Conservation (phyloP, 2,329 filamentous ascomycete species). For the Fusarium buharicum region DNA sequence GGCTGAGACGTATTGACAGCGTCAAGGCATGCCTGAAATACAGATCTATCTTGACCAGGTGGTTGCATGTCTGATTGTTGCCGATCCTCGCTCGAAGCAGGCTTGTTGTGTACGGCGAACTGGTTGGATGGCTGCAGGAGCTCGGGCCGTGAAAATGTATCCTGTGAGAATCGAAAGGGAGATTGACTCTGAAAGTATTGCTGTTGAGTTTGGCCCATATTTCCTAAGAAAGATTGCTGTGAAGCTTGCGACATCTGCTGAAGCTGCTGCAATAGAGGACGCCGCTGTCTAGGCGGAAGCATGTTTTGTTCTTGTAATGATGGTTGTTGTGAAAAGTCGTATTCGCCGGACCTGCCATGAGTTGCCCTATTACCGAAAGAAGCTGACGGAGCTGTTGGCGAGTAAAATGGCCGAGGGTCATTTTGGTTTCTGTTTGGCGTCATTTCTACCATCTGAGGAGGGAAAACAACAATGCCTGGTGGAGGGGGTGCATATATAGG, state of each 20-base stretch:
- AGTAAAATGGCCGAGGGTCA: background rate
- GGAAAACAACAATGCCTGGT: background rate
- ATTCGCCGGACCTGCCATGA: background rate
- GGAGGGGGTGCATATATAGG: background rate
- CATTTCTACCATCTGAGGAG: background rate
- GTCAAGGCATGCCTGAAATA: background rate
- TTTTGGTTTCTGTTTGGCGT: slow-evolving; percentile 1
- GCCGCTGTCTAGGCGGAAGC: slow-evolving; percentile 1
- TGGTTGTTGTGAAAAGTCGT: background rate
- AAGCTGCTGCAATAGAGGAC: background rate
- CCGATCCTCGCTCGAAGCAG: background rate
- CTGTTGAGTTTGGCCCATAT: background rate
- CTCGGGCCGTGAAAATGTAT: background rate
- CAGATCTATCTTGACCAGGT: background rate
- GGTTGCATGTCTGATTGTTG: background rate
- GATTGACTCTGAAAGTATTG: background rate
- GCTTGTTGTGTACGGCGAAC: background rate
- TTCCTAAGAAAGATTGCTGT: background rate
- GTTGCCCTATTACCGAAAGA: background rate
- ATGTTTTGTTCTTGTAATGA: background rate
- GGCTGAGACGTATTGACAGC: background rate
- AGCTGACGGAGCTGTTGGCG: background rate
- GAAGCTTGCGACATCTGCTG: background rate
- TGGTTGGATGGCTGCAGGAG: background rate
- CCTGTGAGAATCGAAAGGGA: background rate